Percentiles rank a stretch among this genome's conserved stretches.
phyloP scores from a whole-genome alignment of 2,329 filamentous ascomycete genomes.

The Pseudocercospora macadamiae region DNA sequence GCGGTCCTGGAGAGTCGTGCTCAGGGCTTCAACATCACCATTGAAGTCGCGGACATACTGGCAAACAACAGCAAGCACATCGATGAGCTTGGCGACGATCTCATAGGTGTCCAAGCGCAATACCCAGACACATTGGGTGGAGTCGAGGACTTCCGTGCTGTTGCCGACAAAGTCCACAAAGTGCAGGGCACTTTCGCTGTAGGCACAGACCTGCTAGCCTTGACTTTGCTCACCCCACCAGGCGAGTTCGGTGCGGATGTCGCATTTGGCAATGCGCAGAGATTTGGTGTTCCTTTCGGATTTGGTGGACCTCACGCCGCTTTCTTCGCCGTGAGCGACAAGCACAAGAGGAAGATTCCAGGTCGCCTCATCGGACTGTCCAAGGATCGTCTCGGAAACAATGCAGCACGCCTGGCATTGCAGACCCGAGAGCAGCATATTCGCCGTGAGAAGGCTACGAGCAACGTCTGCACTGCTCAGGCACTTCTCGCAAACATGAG shows the following conservation, averaged over 20 bases:
- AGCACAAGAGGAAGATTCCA: constrained; percentile 92
- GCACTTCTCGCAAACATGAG: constrained; percentile 94
- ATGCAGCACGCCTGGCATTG: constrained; percentile 78
- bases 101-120: constrained; percentile 90
- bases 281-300: constrained; percentile 88
- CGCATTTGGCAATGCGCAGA: constrained; percentile 88
- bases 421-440: constrained; percentile 98
- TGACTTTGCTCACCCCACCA: constrained; percentile 85
- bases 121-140: constrained; percentile 89
- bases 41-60: constrained; percentile 73
- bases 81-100: constrained; percentile 73
- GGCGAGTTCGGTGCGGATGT: constrained; percentile 95
- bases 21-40: constrained; percentile 84
- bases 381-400: constrained; percentile 82
- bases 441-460: constrained; percentile 92
- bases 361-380: constrained; percentile 88
- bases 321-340: constrained; percentile 90
- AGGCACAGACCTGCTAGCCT: constrained; percentile 83
- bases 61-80: constrained; percentile 66
- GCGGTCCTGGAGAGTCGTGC: constrained; percentile 82
- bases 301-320: constrained; percentile 95
- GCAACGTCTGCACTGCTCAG: constrained; percentile 96
- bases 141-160: constrained; percentile 70
- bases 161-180: constrained; percentile 78
- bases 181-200: constrained; percentile 80